Conservation (phyloP, 1,284 basidiomycete genomes). For the Phellinidium pouzarii region DNA sequence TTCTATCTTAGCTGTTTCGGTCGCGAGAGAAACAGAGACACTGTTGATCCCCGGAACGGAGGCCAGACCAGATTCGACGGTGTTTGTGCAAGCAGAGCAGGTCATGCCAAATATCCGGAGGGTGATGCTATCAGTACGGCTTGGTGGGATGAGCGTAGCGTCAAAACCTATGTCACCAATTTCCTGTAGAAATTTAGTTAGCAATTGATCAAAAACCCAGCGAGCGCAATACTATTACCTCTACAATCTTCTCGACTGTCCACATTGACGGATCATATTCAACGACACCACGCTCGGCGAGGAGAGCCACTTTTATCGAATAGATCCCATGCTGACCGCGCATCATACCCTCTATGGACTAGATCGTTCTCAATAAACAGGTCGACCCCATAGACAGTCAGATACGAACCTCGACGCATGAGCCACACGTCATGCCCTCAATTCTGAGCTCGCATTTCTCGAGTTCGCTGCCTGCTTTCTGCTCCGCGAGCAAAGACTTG, state of each 20-base stretch:
- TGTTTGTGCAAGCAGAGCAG: slow-evolving; percentile 75
- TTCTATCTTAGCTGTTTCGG: slow-evolving; percentile 67
- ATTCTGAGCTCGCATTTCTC: slow-evolving; percentile 68
- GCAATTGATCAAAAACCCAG: background rate
- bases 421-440: slow-evolving; percentile 89
- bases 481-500: slow-evolving; percentile 31
- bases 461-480: slow-evolving; percentile 23
- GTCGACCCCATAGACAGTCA: background rate
- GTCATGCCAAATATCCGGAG: slow-evolving; percentile 90
- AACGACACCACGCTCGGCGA: slow-evolving; percentile 89
- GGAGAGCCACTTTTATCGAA: slow-evolving; percentile 85
- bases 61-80: slow-evolving; percentile 68
- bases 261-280: slow-evolving; percentile 83
- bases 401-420: slow-evolving; percentile 76
- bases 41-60: slow-evolving; percentile 70
- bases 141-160: slow-evolving; percentile 63
- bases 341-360: slow-evolving; percentile 95
- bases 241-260: slow-evolving; percentile 73
- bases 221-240: slow-evolving; percentile 39
- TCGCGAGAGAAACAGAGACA: slow-evolving; percentile 68
- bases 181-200: slow-evolving; percentile 45
- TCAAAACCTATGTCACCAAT: slow-evolving; percentile 93
- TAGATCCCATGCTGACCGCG: slow-evolving; percentile 78
- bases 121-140: slow-evolving; percentile 58
- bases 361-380: background rate